phyloP scores from a whole-genome alignment of 1,284 basidiomycete species.

The Malassezia caprae region DNA sequence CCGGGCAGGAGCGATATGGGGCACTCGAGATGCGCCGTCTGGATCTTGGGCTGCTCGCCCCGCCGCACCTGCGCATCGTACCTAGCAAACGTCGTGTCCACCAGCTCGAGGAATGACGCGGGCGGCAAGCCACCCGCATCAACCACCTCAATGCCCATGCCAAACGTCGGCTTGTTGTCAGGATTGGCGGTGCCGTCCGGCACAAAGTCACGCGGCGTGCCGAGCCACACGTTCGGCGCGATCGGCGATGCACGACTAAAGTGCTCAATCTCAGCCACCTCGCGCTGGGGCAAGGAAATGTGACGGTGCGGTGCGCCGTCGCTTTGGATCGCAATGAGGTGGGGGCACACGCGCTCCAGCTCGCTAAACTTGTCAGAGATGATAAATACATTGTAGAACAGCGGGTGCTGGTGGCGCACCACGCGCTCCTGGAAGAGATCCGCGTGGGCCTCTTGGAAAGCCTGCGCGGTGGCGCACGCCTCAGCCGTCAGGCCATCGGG shows the following conservation, averaged over 20 bases:
- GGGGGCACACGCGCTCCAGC: conserved; percentile 52
- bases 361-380: conserved; percentile 58
- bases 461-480: conserved; percentile 28
- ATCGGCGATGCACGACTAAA: conserved; percentile 77
- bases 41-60: not conserved
- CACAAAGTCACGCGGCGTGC: conserved; percentile 6
- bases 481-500: conserved; percentile 36
- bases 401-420: conserved; percentile 55
- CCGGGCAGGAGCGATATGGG: not conserved
- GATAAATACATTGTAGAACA: conserved; percentile 77
- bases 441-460: conserved; percentile 38
- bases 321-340: conserved; percentile 54
- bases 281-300: conserved; percentile 54
- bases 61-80: not conserved
- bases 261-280: conserved; percentile 79
- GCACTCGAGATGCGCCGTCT: conserved; percentile 10
- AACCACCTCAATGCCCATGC: conserved; percentile 76
- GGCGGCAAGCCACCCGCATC: conserved; percentile 61
- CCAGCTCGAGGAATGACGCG: conserved; percentile 57
- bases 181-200: conserved; percentile 11
- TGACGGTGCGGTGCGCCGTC: conserved; percentile 50
- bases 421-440: conserved; percentile 48
- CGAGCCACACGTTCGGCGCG: conserved; percentile 54
- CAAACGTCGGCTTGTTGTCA: conserved; percentile 35
- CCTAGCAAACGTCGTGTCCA: conserved; percentile 48